Evolutionary conservation across 2,329 filamentous ascomycete species (phyloP), one percentile per base, ranked within the genome.

Genomic region (Dactylellina parvicollis): DNA sequence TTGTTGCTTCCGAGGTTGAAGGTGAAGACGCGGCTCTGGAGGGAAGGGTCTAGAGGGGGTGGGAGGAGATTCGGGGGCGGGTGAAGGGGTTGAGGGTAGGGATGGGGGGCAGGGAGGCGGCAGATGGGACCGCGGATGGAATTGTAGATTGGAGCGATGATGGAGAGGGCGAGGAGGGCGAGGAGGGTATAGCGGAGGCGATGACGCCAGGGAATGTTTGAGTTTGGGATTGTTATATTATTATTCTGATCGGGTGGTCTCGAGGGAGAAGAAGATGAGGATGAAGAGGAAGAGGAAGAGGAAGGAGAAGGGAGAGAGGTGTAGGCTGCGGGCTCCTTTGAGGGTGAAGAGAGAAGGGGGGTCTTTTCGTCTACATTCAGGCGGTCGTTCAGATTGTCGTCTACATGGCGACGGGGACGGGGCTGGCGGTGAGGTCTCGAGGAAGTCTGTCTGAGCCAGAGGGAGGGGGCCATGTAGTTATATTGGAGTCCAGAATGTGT

Each of bases 401-500:
- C 47, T 22, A 32, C 4, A 24, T 50, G 38, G 12, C 52, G 56
- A 30, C 9, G 34, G 5, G 18, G 44, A n/a, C 24, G 52, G 8
- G 18, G n/a, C 38, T 26, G 12, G 2, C 50, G 42, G 2, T 3
- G 40, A 24, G 20, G 44, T 40, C 30, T 26, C 10, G 65, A 49
- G 26, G 55, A 34, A 22, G 46, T 14, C 16, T 66, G 36, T 32
- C 69, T 60, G 12, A 73, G 32, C 52, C 61, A 73, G 20, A 65
- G 46, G 32, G 69, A 46, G 46, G 49, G 47, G 36, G 67, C 69
- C 69, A 73, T 73, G 22, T 36, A 60, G 18, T 18, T n/a, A n/a
- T n/a, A n/a, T n/a, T n/a, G n/a, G n/a, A n/a, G 32, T 12, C 3
- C n/a, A 20, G 12, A 18, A 34, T 62, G 67, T 20, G 69, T 73